Evolutionary conservation across 768 basidiomycete genomes (phyloP).

Genomic region (Auricularia sp.): DNA sequence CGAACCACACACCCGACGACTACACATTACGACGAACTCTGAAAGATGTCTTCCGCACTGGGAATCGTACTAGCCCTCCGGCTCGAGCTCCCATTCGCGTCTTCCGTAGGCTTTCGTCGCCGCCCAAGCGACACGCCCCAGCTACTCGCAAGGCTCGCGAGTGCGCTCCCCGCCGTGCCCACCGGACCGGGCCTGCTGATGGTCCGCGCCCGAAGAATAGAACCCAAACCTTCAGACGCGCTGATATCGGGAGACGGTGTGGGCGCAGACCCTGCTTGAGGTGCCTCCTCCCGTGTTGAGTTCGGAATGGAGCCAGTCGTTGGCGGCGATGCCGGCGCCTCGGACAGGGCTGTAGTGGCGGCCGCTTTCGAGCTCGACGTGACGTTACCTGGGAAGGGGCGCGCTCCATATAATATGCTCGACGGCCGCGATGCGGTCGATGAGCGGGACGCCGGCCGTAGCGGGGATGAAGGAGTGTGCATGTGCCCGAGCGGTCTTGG

Average conservation of each 20-base stretch:
- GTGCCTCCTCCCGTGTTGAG: constrained; percentile 2
- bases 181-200: constrained; percentile 10
- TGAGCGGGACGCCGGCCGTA: constrained; percentile 63
- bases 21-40: too few species aligned
- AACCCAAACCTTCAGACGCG: constrained; percentile 50
- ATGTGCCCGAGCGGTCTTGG: constrained; percentile 25
- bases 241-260: constrained; percentile 52
- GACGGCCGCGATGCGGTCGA: constrained; percentile 63
- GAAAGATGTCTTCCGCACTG: not conserved
- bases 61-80: not conserved
- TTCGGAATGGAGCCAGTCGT: constrained; percentile 27
- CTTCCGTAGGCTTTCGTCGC: constrained; percentile 26
- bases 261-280: constrained; percentile 12
- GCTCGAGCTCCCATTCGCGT: not conserved
- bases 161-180: constrained; percentile 33
- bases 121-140: constrained; percentile 59
- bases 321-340: constrained; percentile 37
- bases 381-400: constrained; percentile 37
- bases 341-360: constrained; percentile 58
- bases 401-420: constrained; percentile 41
- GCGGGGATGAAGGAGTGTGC: constrained; percentile 39
- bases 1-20: too few species aligned
- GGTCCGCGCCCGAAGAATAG: constrained; percentile 20
- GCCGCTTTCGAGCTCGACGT: constrained; percentile 44
- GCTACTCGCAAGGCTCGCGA: constrained; percentile 50